Conservation (phyloP, 306 rosid species). For the Pyrus betulifolia region DNA sequence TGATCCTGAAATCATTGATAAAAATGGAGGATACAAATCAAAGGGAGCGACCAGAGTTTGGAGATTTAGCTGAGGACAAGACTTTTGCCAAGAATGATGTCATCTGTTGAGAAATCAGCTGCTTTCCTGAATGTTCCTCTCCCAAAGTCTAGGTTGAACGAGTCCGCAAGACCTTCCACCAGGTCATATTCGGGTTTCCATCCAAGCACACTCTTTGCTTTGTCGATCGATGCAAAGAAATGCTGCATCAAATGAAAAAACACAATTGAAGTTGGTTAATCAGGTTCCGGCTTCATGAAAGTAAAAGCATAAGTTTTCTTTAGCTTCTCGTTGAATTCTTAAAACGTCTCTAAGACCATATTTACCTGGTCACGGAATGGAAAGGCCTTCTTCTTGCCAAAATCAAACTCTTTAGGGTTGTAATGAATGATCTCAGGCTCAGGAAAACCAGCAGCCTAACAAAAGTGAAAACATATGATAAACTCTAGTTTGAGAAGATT, state of each 20-base stretch:
- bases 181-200: slow-evolving; percentile 62
- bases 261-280: neutral
- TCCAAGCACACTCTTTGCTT: slow-evolving; percentile 80
- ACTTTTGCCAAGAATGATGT: slow-evolving; percentile 80
- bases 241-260: slow-evolving; percentile 41
- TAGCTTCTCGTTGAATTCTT: neutral
- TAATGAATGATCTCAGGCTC: slow-evolving; percentile 91
- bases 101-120: slow-evolving; percentile 90
- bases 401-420: slow-evolving; percentile 85
- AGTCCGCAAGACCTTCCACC: slow-evolving; percentile 86
- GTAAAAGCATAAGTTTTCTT: too few relatives aligned
- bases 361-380: slow-evolving; percentile 95
- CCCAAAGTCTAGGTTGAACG: slow-evolving; percentile 83
- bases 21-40: slow-evolving; percentile 2
- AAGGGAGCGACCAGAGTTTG: neutral
- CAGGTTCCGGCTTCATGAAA: neutral
- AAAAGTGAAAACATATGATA: neutral
- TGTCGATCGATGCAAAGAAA: slow-evolving; percentile 87
- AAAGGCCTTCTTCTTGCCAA: slow-evolving; percentile 88
- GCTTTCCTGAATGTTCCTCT: slow-evolving; percentile 86
- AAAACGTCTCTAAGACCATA: neutral
- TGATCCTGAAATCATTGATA: slow-evolving; percentile 4
- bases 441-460: slow-evolving; percentile 88
- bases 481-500: neutral
- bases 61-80: slow-evolving; percentile 41